Percentiles rank a stretch among this genome's conserved stretches.
phyloP scores from a whole-genome alignment of 2,329 filamentous ascomycete species.

The Calonectria naviculata region DNA sequence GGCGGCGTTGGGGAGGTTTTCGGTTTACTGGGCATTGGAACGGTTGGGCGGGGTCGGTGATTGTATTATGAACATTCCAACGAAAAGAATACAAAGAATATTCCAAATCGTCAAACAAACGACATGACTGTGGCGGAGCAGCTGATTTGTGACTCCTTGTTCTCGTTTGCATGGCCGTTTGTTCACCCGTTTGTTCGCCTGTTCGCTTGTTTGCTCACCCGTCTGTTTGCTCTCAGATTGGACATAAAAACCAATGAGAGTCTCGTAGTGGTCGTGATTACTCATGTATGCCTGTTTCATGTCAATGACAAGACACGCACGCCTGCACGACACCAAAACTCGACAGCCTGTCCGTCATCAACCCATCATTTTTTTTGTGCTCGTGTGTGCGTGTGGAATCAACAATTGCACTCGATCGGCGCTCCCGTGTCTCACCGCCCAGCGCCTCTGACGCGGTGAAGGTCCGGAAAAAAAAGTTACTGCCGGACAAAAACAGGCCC shows the following conservation, averaged over 20 bases:
- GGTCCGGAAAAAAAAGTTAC: constrained; percentile 8
- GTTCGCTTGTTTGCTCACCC: not conserved
- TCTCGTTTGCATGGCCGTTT: not conserved
- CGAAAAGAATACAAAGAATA: not conserved
- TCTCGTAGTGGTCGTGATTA: no score
- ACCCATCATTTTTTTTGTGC: not conserved
- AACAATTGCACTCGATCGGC: not conserved
- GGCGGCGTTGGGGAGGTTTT: not conserved
- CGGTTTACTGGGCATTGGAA: not conserved
- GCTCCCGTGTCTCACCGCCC: constrained; percentile 17
- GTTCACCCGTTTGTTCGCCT: not conserved
- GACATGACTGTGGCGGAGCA: not conserved
- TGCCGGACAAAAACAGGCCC: constrained; percentile 26
- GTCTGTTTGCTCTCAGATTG: no score
- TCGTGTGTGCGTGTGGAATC: not conserved
- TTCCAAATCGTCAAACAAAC: not conserved
- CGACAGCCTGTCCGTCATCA: not conserved
- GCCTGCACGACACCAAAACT: not conserved
- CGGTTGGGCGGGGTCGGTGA: not conserved
- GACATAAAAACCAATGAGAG: no score
- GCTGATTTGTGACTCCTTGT: not conserved
- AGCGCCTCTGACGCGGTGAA: not conserved
- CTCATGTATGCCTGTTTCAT: not conserved
- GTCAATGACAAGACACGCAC: not conserved
- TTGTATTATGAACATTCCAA: not conserved